A percentile compares a stretch with the other conserved stretches of the same genome.
Conservation (phyloP, 495 filamentous ascomycete genomes). For the Annulohypoxylon bovei region DNA sequence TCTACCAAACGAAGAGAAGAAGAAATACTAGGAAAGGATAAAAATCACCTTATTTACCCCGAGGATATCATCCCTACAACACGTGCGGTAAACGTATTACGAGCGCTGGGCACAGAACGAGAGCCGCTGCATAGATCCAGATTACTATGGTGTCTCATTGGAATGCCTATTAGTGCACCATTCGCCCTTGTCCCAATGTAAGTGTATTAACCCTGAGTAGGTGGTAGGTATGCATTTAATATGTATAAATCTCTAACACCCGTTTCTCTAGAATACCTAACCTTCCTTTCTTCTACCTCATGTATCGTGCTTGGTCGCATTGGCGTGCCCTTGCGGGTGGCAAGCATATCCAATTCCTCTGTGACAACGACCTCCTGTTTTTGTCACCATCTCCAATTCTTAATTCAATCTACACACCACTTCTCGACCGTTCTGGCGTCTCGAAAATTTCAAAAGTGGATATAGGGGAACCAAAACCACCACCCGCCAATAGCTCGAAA, state of each 20-base stretch:
- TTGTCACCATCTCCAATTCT: constrained; percentile 70
- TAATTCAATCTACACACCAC: constrained; percentile 73
- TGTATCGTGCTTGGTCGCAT: constrained; percentile 78
- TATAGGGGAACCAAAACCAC: constrained; percentile 32
- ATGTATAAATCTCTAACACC: constrained; percentile 13
- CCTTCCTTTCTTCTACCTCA: constrained; percentile 96
- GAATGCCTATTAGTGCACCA: constrained; percentile 85
- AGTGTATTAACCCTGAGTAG: constrained; percentile 45
- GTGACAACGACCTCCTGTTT: constrained; percentile 73
- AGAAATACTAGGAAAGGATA: constrained; percentile 69
- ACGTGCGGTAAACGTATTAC: constrained; percentile 68
- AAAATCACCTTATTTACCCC: constrained; percentile 83
- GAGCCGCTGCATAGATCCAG: constrained; percentile 78
- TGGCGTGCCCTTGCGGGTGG: constrained; percentile 83
- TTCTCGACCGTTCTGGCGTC: background rate
- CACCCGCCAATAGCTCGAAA: background rate
- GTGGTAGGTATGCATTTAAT: background rate
- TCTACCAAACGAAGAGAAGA: constrained; percentile 70
- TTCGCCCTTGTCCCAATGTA: constrained; percentile 87
- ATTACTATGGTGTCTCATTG: constrained; percentile 81
- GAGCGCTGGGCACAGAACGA: constrained; percentile 76
- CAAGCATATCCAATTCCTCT: constrained; percentile 82
- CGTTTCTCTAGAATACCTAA: constrained; percentile 76
- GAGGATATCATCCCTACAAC: constrained; percentile 70
- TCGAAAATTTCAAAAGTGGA: constrained; percentile 31